phyloP scores from a whole-genome alignment of 1,284 basidiomycete species.

The Lentinula novae-zelandiae region DNA sequence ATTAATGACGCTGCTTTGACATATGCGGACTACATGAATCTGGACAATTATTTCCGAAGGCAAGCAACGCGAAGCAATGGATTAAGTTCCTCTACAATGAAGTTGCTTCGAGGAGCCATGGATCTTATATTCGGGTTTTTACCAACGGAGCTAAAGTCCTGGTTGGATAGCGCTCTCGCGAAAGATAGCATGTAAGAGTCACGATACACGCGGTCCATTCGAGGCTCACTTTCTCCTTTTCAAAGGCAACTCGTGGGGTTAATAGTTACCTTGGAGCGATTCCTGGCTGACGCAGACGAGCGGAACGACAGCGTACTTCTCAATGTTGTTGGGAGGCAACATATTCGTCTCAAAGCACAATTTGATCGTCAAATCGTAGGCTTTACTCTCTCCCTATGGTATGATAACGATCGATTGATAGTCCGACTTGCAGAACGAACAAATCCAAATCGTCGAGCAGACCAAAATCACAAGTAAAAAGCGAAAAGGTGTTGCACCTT shows the following conservation, averaged over 20 bases:
- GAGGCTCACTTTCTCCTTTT: not conserved
- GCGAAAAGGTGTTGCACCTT: conserved; percentile 88
- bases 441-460: conserved; percentile 87
- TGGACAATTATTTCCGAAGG: conserved; percentile 92
- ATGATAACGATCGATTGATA: conserved; percentile 6
- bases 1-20: conserved; percentile 86
- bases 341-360: conserved; percentile 65
- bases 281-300: conserved; percentile 76
- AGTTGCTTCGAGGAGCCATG: conserved; percentile 84
- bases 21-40: conserved; percentile 93
- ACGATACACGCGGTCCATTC: not conserved
- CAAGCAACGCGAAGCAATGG: conserved; percentile 78
- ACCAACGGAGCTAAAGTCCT: conserved; percentile 77
- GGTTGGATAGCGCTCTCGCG: conserved; percentile 77
- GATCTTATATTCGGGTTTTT: conserved; percentile 96
- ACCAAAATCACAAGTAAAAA: conserved; percentile 92
- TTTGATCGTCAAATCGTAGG: conserved; percentile 81
- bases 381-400: conserved; percentile 14
- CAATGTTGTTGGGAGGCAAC: conserved; percentile 77
- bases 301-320: conserved; percentile 74
- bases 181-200: conserved; percentile 78
- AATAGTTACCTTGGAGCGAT: conserved; percentile 77
- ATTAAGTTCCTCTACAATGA: conserved; percentile 66
- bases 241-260: conserved; percentile 84
- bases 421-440: conserved; percentile 58